A percentile compares a stretch with the other conserved stretches of the same genome.
These are phyloP conservation scores for Saksenaea vasiformis DNA, from an alignment of 371 early-diverging fungal genomes.

Conservation along the genomic window DNA sequence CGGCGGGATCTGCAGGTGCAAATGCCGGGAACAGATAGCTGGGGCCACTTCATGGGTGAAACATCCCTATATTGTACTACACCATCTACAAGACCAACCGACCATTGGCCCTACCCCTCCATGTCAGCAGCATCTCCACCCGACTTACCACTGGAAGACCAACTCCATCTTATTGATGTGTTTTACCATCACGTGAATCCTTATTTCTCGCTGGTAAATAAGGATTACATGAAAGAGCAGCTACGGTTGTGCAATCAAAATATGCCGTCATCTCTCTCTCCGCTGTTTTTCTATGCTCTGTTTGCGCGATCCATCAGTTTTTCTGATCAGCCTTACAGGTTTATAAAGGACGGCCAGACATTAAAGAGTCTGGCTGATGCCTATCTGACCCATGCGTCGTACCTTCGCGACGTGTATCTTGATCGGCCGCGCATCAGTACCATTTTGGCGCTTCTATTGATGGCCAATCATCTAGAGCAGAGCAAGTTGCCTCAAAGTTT, in stretches of 20 bases:
- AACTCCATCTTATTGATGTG: constrained; percentile 44
- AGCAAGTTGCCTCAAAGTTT: constrained; percentile 19
- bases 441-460: constrained; percentile 31
- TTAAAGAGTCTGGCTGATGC: constrained; percentile 5
- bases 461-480: constrained; percentile 36
- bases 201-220: constrained; percentile 52
- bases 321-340: constrained; percentile 19
- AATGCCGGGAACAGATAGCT: constrained; percentile 8
- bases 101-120: constrained; percentile 11
- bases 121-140: background rate
- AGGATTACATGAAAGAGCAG: constrained; percentile 28
- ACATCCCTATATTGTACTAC: constrained; percentile 11
- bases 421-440: constrained; percentile 35
- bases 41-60: constrained; percentile 23
- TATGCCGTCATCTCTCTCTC: constrained; percentile 29
- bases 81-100: background rate
- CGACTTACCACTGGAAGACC: constrained; percentile 18
- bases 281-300: constrained; percentile 43
- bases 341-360: constrained; percentile 3
- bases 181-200: constrained; percentile 60
- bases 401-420: constrained; percentile 21
- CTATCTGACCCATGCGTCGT: constrained; percentile 12
- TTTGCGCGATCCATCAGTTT: constrained; percentile 41
- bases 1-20: background rate
- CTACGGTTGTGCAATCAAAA: constrained; percentile 12